phyloP scores from a whole-genome alignment of 2,329 filamentous ascomycete species.

The Talaromyces sp. region DNA sequence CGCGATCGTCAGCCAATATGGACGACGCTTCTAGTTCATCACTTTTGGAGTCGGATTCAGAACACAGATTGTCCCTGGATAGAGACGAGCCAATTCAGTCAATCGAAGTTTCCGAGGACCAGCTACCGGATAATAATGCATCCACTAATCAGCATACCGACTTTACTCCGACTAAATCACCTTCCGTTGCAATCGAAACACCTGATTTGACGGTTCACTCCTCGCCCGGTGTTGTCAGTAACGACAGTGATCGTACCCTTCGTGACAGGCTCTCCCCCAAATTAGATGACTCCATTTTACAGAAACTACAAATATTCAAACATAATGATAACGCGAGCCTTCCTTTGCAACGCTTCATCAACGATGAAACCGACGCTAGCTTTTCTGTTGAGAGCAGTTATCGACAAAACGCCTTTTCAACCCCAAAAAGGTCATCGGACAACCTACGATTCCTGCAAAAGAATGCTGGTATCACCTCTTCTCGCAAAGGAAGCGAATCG shows the following conservation, averaged over 20 bases:
- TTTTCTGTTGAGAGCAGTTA: conserved; percentile 13
- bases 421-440: conserved; percentile 1
- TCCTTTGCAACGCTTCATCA: conserved; percentile 36
- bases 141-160: neutral
- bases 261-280: conserved; percentile 27
- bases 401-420: neutral
- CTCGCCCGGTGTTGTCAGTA: conserved; percentile 15
- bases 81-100: conserved; percentile 10
- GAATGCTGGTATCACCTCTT: neutral
- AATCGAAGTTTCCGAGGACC: conserved; percentile 2
- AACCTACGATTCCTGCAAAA: neutral
- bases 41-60: neutral
- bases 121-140: neutral
- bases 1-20: neutral
- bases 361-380: conserved; percentile 28
- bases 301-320: conserved; percentile 19
- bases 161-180: neutral
- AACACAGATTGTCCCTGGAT: neutral
- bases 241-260: conserved; percentile 22
- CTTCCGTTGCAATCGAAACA: conserved; percentile 18
- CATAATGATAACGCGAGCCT: conserved; percentile 30
- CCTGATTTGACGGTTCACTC: conserved; percentile 17
- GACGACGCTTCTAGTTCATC: neutral
- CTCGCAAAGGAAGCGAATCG: conserved; percentile 9
- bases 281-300: conserved; percentile 21